Base-by-base conservation (phyloP, 257 asterid species). In the Rubia yunnanensis region DNA sequence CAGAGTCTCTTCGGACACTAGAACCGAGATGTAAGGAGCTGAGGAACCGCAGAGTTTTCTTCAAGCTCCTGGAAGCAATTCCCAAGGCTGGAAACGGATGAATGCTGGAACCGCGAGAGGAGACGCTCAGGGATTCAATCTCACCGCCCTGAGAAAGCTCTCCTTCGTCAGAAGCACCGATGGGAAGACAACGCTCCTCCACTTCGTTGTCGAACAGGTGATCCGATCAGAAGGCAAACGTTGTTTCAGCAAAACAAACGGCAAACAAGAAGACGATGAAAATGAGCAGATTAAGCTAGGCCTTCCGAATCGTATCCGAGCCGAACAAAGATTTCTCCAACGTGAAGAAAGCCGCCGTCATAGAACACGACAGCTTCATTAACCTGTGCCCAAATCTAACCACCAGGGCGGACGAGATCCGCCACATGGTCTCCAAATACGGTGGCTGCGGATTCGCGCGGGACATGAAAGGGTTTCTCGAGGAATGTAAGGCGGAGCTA, bases 81-180 rank as follows among this genome's bases (percentile, higher is more conserved):
- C 95, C 88, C 22, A 91, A 83, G 70, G 92, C 97, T 44, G 97
- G 97, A 3, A 91, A 91, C 57, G 82, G 71, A 72, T 90, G 95
- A 90, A 90, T 56, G 92, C 88, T 24, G 97, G 97, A 57, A 90
- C 95, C 1, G 77, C 77, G 2, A 68, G 97, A 64, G 97, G 97
- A 44, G 79, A 89, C 49, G 97, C 97, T 6, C 85, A 79, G 70
- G 97, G 97, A 14, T 90, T 90, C 74, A 81, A 83, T 62, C 81
- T 91, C 28, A 79, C 73, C n/a, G 78, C 95, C 31, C 88, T 91
- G 14, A 72, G 72, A 7, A 79, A 85, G 63, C 72, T 91, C 26
- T 81, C 95, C 15, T 82, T 79, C 22, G 88, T 91, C 57, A 91
- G 81, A 67, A 88, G 96, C 78, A 83, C 84, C 0, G 82, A 91